Conservation (phyloP, 2,329 filamentous ascomycete species). For the Coniochaeta ligniaria region DNA sequence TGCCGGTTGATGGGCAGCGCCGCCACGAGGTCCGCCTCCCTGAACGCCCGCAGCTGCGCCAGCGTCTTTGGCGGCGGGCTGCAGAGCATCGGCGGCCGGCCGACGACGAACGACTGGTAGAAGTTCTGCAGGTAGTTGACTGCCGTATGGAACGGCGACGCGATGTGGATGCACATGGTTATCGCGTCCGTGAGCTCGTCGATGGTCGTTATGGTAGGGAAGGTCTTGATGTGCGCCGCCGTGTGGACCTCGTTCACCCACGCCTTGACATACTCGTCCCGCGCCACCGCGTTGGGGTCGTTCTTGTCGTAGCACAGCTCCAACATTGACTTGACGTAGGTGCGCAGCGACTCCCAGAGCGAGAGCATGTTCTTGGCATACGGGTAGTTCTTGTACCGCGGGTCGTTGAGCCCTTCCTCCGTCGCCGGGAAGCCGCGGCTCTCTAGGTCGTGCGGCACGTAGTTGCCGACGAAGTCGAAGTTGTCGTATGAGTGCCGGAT, state of each 20-base stretch:
- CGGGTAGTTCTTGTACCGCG: slow-evolving; percentile 38
- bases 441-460: slow-evolving; percentile 36
- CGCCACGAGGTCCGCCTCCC: slow-evolving; percentile 24
- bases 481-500: slow-evolving; percentile 31
- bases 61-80: slow-evolving; percentile 22
- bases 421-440: slow-evolving; percentile 33
- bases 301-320: slow-evolving; percentile 23
- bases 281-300: slow-evolving; percentile 18
- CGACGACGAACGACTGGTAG: slow-evolving; percentile 39
- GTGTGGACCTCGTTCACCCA: slow-evolving; percentile 34
- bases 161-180: slow-evolving; percentile 46
- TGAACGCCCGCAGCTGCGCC: slow-evolving; percentile 20
- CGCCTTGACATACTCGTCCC: slow-evolving; percentile 23
- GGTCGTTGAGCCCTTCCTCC: slow-evolving; percentile 19
- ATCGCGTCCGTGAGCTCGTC: slow-evolving; percentile 34
- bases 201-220: slow-evolving; percentile 33
- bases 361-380: slow-evolving; percentile 37
- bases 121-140: slow-evolving; percentile 46
- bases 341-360: slow-evolving; percentile 34
- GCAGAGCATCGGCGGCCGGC: slow-evolving; percentile 33
- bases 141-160: slow-evolving; percentile 39
- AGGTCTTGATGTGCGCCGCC: slow-evolving; percentile 29
- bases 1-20: slow-evolving; percentile 33
- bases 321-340: slow-evolving; percentile 33
- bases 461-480: slow-evolving; percentile 35